Conservation (phyloP, 495 filamentous ascomycete species). For the Trichoderma asperelloides region DNA sequence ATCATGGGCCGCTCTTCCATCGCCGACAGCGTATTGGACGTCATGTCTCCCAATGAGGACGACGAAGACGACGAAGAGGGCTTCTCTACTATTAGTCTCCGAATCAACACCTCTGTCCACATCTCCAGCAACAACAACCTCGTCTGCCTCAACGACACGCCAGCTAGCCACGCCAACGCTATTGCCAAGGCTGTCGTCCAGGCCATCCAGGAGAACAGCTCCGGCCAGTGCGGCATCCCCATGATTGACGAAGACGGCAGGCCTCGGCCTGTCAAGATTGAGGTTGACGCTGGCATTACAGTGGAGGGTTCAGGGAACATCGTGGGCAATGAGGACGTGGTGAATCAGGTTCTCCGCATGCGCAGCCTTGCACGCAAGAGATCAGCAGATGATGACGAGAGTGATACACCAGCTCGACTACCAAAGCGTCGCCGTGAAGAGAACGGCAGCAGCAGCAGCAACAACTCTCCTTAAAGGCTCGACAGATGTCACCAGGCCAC, state of each 20-base stretch:
- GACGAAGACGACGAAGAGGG: background rate
- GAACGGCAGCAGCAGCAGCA: background rate
- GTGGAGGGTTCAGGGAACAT: conserved; percentile 18
- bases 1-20: background rate
- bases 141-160: conserved; percentile 11
- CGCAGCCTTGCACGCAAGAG: background rate
- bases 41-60: background rate
- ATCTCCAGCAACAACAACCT: conserved; percentile 20
- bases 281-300: conserved; percentile 16
- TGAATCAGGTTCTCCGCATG: conserved; percentile 2
- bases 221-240: conserved; percentile 15
- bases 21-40: background rate
- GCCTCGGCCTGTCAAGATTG: conserved; percentile 18
- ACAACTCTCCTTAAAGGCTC: background rate
- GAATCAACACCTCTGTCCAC: conserved; percentile 16
- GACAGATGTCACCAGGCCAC: background rate
- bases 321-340: conserved; percentile 12
- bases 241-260: conserved; percentile 23
- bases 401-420: background rate
- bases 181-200: conserved; percentile 16
- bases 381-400: background rate
- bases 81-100: conserved; percentile 15
- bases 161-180: conserved; percentile 9
- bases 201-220: conserved; percentile 16
- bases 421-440: background rate